These are phyloP conservation scores for Metschnikowia orientalis DNA, from an alignment of 805 yeast genomes.

Conservation along the genomic window DNA sequence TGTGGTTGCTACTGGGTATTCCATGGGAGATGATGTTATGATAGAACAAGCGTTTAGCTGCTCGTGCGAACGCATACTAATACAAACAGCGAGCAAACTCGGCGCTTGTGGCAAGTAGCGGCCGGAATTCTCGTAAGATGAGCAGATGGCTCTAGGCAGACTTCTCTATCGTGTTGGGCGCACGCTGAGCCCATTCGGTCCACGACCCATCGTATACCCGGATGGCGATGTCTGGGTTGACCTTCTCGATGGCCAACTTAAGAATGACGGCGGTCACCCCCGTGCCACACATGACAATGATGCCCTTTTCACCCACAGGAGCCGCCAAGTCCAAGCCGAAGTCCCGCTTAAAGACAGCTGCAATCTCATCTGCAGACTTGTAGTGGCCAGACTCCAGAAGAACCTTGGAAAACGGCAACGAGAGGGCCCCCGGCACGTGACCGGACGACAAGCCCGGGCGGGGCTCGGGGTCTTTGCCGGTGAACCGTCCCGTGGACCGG, in stretches of 20 bases:
- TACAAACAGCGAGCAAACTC: too few species aligned
- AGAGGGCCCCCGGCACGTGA: slow-evolving; percentile 77
- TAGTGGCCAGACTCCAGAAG: slow-evolving; percentile 48
- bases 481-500: slow-evolving; percentile 66
- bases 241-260: slow-evolving; percentile 56
- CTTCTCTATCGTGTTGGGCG: slow-evolving; percentile 54
- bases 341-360: slow-evolving; percentile 38
- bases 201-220: slow-evolving; percentile 74
- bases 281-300: slow-evolving; percentile 89
- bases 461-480: slow-evolving; percentile 83
- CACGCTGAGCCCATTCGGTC: slow-evolving; percentile 83
- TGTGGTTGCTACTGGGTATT: too few species aligned
- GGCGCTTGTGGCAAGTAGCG: too few species aligned
- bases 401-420: slow-evolving; percentile 69
- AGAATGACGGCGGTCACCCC: slow-evolving; percentile 94
- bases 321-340: slow-evolving; percentile 29
- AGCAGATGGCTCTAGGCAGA: too few species aligned
- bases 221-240: slow-evolving; percentile 33
- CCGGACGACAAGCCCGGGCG: slow-evolving; percentile 86
- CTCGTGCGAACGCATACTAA: too few species aligned
- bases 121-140: too few species aligned
- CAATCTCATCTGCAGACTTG: slow-evolving; percentile 45
- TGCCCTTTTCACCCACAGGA: slow-evolving; percentile 47
- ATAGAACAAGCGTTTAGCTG: too few species aligned
- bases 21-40: too few species aligned